A percentile compares a stretch with the other conserved stretches of the same genome.
Evolutionary conservation across 148 eudicot species (phyloP).

Genomic region (Linanthus parryae): DNA sequence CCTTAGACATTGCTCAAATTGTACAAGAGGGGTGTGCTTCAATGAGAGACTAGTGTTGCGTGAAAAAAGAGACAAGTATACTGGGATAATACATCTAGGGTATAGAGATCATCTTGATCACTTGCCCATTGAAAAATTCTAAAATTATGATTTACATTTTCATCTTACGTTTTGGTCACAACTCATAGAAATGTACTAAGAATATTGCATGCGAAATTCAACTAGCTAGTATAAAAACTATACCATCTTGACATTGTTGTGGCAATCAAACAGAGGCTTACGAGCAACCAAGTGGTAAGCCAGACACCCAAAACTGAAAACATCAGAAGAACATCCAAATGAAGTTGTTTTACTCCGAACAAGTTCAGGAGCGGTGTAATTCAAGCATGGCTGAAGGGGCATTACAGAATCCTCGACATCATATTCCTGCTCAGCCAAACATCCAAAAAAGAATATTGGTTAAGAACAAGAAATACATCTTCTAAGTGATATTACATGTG

Average conservation of each 20-base stretch:
- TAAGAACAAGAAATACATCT: not conserved
- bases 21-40: too few species aligned
- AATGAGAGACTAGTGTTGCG: too few species aligned
- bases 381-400: conserved; percentile 94
- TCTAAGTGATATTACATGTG: not conserved
- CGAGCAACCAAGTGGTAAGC: conserved; percentile 86
- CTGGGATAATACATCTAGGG: too few species aligned
- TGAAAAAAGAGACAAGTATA: too few species aligned
- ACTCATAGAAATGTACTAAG: too few species aligned
- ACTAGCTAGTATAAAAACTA: not conserved
- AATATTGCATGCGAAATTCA: not conserved
- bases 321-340: conserved; percentile 69
- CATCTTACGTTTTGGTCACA: too few species aligned
- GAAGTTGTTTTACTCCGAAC: conserved; percentile 72
- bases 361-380: conserved; percentile 95
- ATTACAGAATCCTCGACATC: conserved; percentile 91
- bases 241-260: conserved; percentile 99
- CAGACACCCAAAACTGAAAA: conserved; percentile 97
- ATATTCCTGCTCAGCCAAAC: conserved; percentile 60
- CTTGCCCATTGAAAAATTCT: too few species aligned
- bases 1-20: too few species aligned
- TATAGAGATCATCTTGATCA: too few species aligned
- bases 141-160: too few species aligned
- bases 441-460: conserved; percentile 2
- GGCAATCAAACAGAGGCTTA: conserved; percentile 92